phyloP scores from a whole-genome alignment of 1,284 basidiomycete species.

The Irpex sp. region DNA sequence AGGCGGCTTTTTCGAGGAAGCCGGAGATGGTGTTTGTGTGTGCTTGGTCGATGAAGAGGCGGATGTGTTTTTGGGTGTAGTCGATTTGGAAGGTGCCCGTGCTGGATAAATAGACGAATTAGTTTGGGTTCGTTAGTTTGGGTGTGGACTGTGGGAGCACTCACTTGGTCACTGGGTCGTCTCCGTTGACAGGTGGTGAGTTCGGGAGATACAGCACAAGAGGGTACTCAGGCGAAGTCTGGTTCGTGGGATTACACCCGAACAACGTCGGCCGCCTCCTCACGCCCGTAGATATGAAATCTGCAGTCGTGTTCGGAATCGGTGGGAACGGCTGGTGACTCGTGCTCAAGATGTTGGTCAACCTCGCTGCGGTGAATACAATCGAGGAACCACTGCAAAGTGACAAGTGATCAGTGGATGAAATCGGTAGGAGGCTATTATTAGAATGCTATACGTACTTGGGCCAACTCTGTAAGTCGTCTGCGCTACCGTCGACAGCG shows the following conservation, averaged over 20 bases:
- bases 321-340: constrained; percentile 64
- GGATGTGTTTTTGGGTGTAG: constrained; percentile 44
- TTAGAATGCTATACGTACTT: constrained; percentile 42
- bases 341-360: constrained; percentile 40
- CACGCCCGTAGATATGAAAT: constrained; percentile 61
- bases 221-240: constrained; percentile 48
- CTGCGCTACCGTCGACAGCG: constrained; percentile 64
- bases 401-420: not conserved
- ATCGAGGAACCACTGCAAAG: constrained; percentile 45
- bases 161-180: constrained; percentile 57
- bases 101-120: constrained; percentile 25
- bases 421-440: not conserved
- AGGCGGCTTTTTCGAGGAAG: constrained; percentile 48
- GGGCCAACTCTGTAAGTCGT: constrained; percentile 59
- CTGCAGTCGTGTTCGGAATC: constrained; percentile 47
- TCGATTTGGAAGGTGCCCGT: constrained; percentile 46
- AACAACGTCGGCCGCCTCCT: constrained; percentile 75
- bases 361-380: constrained; percentile 37
- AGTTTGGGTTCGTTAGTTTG: not conserved
- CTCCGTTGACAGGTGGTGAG: constrained; percentile 55
- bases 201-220: constrained; percentile 64
- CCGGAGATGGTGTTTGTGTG: constrained; percentile 49
- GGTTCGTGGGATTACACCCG: constrained; percentile 56
- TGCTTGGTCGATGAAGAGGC: constrained; percentile 51
- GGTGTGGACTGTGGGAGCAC: constrained; percentile 15